These are phyloP conservation scores for Ascochyta clinopodiicola DNA, from an alignment of 2,329 filamentous ascomycete species.

Conservation along the genomic window DNA sequence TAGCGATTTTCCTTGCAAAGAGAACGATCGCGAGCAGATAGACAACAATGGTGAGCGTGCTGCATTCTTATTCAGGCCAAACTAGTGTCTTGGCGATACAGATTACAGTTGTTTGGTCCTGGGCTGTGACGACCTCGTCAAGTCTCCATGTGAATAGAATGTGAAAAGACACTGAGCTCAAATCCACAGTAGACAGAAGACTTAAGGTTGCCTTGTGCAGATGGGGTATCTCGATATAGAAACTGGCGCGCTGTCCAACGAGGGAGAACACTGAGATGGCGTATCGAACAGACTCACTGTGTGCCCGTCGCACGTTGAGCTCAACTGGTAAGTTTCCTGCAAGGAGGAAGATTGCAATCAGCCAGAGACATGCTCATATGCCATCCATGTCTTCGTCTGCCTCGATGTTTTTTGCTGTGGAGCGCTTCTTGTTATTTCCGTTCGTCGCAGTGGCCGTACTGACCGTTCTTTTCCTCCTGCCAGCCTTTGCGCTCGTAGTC, in stretches of 20 bases:
- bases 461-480: constrained; percentile 36
- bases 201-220: too few relatives aligned
- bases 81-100: too few relatives aligned
- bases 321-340: background rate
- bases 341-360: background rate
- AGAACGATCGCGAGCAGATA: too few relatives aligned
- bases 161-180: too few relatives aligned
- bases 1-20: too few relatives aligned
- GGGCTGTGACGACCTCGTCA: too few relatives aligned
- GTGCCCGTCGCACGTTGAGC: background rate
- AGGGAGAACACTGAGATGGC: background rate
- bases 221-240: background rate
- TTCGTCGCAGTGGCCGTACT: constrained; percentile 30
- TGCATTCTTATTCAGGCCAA: too few relatives aligned
- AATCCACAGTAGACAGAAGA: too few relatives aligned
- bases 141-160: too few relatives aligned
- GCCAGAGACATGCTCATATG: background rate
- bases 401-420: constrained; percentile 19
- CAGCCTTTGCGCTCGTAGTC: constrained; percentile 22
- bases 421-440: constrained; percentile 31
- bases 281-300: background rate
- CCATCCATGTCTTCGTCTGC: constrained; percentile 20
- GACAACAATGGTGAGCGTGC: too few relatives aligned
- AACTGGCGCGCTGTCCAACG: background rate
- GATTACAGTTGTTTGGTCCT: too few relatives aligned